These are phyloP conservation scores for Sclerotinia nivalis DNA, from an alignment of 2,329 filamentous ascomycete species.

Conservation along the genomic window DNA sequence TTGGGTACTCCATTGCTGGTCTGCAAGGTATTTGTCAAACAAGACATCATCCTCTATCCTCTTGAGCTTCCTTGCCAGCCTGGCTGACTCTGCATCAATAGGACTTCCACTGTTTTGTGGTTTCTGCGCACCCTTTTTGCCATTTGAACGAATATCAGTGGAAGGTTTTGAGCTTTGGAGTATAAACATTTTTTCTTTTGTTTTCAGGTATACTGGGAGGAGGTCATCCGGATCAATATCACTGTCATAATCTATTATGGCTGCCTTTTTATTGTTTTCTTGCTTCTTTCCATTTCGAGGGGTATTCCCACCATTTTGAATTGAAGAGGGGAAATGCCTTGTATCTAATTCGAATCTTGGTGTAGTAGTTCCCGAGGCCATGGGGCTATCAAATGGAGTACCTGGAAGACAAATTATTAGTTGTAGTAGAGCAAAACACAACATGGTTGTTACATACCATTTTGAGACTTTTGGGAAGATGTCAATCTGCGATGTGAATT, in stretches of 20 bases:
- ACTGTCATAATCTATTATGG: constrained; percentile 57
- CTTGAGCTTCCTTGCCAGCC: constrained; percentile 71
- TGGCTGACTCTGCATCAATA: constrained; percentile 52
- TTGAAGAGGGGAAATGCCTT: constrained; percentile 33
- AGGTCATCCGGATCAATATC: constrained; percentile 76
- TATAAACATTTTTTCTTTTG: constrained; percentile 68
- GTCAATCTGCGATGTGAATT: constrained; percentile 42
- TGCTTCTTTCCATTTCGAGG: constrained; percentile 30
- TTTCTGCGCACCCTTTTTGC: constrained; percentile 24
- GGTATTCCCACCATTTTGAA: constrained; percentile 19
- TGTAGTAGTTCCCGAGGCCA: constrained; percentile 40
- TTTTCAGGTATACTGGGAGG: constrained; percentile 73
- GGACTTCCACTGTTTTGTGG: constrained; percentile 26
- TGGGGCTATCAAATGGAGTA: constrained; percentile 39
- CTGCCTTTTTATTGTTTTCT: constrained; percentile 28
- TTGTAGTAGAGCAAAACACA: not conserved
- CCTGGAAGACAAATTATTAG: constrained; percentile 32
- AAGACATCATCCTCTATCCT: constrained; percentile 76
- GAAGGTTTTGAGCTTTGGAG: constrained; percentile 54
- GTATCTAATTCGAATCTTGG: constrained; percentile 39
- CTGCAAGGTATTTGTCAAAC: constrained; percentile 67
- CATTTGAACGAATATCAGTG: constrained; percentile 41
- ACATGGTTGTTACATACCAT: constrained; percentile 33
- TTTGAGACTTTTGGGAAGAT: constrained; percentile 35
- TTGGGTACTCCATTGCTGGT: constrained; percentile 63